Percentiles rank a stretch among this genome's conserved stretches.
Conservation (phyloP, 345 rosid genomes). For the Eucalyptus sp. region DNA sequence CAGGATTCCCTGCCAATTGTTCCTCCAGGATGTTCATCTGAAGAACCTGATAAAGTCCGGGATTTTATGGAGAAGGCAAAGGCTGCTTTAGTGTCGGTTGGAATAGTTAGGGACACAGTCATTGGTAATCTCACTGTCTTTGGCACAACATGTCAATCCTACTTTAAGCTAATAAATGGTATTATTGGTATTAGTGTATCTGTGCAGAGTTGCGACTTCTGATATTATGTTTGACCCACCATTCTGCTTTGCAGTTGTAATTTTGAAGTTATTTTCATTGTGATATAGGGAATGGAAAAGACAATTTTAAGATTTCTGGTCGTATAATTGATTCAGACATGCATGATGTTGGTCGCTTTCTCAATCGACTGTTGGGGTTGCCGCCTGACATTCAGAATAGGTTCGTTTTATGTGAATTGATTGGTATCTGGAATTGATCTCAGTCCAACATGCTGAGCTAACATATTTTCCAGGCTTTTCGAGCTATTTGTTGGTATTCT, state of each 20-base stretch:
- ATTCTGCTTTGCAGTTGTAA: not conserved
- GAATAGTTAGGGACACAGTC: conserved; percentile 89
- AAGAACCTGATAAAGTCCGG: conserved; percentile 68
- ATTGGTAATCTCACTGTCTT: conserved; percentile 34
- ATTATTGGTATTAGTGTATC: not conserved
- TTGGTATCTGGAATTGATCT: not conserved
- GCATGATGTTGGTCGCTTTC: conserved; percentile 96
- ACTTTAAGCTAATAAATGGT: not conserved
- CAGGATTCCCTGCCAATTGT: conserved; percentile 89
- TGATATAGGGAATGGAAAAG: conserved; percentile 75
- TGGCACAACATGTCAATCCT: not conserved
- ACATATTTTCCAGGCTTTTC: conserved; percentile 51
- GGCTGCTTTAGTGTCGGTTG: conserved; percentile 97
- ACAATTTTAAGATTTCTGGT: conserved; percentile 68
- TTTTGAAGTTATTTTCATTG: not conserved
- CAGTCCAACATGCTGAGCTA: conserved; percentile 9
- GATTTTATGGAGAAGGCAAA: conserved; percentile 79
- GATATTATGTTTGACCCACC: not conserved
- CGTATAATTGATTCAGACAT: conserved; percentile 97
- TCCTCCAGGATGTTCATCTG: conserved; percentile 92
- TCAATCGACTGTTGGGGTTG: conserved; percentile 88
- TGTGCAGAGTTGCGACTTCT: not conserved
- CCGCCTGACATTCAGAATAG: conserved; percentile 98
- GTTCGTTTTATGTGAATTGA: conserved; percentile 17
- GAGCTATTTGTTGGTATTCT: conserved; percentile 83